These are phyloP conservation scores for Martiniozyma asiatica DNA, from an alignment of 1,139 yeast genomes.

Conservation along the genomic window DNA sequence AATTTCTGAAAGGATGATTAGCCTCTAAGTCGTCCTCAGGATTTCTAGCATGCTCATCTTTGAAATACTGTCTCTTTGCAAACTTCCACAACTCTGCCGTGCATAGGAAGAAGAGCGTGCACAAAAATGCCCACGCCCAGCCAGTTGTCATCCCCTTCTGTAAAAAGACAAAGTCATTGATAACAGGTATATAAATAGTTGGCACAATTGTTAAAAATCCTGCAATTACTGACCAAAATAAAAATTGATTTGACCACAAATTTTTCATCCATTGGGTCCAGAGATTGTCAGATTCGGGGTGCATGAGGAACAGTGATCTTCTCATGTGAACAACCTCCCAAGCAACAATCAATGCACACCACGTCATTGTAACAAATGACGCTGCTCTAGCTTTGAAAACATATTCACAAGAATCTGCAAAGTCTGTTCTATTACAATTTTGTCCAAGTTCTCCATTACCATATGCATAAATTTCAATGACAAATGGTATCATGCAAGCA, in stretches of 20 bases:
- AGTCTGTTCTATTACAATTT: conserved; percentile 44
- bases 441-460: conserved; percentile 61
- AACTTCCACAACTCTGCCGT: conserved; percentile 62
- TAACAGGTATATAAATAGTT: conserved; percentile 78
- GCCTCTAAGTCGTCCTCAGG: conserved; percentile 59
- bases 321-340: conserved; percentile 83
- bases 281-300: conserved; percentile 52
- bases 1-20: no score
- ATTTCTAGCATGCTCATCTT: conserved; percentile 29
- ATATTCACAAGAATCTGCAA: conserved; percentile 37
- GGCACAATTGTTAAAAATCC: conserved; percentile 74
- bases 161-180: conserved; percentile 64
- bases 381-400: conserved; percentile 77
- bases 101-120: conserved; percentile 43
- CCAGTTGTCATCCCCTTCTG: conserved; percentile 69
- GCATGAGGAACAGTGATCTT: conserved; percentile 64
- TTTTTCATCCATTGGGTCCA: conserved; percentile 48
- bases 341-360: conserved; percentile 79
- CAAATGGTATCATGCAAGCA: conserved; percentile 59
- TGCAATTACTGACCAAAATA: conserved; percentile 71
- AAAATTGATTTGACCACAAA: conserved; percentile 64
- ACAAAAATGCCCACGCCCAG: conserved; percentile 72
- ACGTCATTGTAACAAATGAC: conserved; percentile 77
- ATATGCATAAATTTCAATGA: conserved; percentile 50
- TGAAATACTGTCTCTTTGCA: conserved; percentile 44